Conservation (phyloP, 176 grass and related monocot genomes). For the Saccharum spontaneum region DNA sequence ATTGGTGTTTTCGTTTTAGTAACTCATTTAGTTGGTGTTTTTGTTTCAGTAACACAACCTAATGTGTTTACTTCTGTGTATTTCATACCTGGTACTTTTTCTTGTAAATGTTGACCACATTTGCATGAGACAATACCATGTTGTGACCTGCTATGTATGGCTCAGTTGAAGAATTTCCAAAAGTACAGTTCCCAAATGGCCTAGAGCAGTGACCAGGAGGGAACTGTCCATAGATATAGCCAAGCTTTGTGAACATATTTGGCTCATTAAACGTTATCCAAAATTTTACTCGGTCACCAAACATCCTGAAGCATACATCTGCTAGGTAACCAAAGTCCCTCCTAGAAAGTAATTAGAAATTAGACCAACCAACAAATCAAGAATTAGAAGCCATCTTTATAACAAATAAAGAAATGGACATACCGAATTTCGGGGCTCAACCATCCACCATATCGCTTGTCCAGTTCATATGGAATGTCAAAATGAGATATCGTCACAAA, state of each 20-base stretch:
- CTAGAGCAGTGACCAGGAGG: no score
- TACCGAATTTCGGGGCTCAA: slow-evolving; percentile 52
- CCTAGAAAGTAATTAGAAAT: neutral
- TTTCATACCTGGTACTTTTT: slow-evolving; percentile 23
- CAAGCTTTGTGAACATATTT: slow-evolving; percentile 26
- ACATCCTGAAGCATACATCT: no score
- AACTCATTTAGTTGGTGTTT: neutral
- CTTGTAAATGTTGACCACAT: slow-evolving; percentile 54
- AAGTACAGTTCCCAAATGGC: neutral
- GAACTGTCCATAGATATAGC: no score
- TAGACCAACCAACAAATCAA: neutral
- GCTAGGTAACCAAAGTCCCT: no score
- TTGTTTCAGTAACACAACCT: neutral
- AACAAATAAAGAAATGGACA: neutral
- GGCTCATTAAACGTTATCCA: slow-evolving; percentile 37
- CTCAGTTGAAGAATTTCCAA: neutral
- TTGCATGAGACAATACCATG: slow-evolving; percentile 60
- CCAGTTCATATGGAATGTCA: slow-evolving; percentile 56
- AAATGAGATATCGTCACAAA: slow-evolving; percentile 68
- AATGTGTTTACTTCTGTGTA: neutral
- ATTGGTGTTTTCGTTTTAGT: neutral
- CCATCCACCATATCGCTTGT: slow-evolving; percentile 46
- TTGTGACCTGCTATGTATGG: neutral
- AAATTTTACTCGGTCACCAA: no score
- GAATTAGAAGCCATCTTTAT: neutral